Evolutionary conservation across 2,329 filamentous ascomycete species (phyloP), one percentile per base, ranked within the genome.

Genomic region (Colletotrichum lentis): DNA sequence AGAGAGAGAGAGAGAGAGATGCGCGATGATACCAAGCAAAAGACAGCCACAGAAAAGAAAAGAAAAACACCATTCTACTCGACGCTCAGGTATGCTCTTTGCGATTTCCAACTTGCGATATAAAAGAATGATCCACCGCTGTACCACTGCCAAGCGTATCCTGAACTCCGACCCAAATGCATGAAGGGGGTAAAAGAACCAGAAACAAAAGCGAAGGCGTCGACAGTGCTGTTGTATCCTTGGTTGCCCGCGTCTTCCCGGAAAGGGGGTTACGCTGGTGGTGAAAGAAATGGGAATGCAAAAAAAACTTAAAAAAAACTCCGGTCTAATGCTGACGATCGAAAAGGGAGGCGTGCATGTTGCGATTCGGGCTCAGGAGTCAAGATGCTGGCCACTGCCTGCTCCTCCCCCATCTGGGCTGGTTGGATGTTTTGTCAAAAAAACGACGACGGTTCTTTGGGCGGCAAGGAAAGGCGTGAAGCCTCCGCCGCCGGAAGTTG

Each of bases 121-220:
- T 14, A 37, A 20, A 27, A 37, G 35, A 57, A 22, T 50, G 49
- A 65, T 60, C 55, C 65, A 35, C 49, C 55, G 43, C 55, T 20
- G 16, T 16, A 20, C 27, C 37, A 41, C 27, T 43, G 31, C 46
- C 41, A 31, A 35, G 18, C 49, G 27, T 46, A 39, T 11, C 37
- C 55, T 20, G 35, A 65, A 68, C 62, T 59, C 65, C 65, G 62
- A 8, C 61, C 62, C 65, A 64, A 8, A 68, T 68, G 65, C 62
- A 43, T 12, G 54, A 44, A 22, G 16, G 27, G 52, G 6, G n/a
- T 18, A 31, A 44, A 55, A 50, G n/a, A 14, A 64, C n/a, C n/a
- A n/a, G n/a, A n/a, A n/a, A n/a, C n/a, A n/a, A 24, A 47, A 20
- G 27, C 12, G 22, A 58, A 63, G 65, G 43, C 65, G 62, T 49